Evolutionary conservation across 805 yeast species (phyloP).

Genomic region (Saturnispora gosingensis): DNA sequence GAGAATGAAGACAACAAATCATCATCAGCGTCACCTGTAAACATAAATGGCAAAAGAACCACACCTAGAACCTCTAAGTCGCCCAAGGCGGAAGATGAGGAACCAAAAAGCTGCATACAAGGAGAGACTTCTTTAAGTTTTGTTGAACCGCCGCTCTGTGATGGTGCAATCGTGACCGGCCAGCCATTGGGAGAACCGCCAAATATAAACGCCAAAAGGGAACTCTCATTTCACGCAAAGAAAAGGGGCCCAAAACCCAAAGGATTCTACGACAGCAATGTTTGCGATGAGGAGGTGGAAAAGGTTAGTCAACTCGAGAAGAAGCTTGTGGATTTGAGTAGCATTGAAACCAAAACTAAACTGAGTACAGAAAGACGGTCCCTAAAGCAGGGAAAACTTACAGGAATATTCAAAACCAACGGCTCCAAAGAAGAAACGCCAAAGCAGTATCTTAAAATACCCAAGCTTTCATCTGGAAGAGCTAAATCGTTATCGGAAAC

Average conservation of each 20-base stretch:
- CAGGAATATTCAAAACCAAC: background rate
- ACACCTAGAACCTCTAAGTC: background rate
- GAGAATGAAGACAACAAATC: background rate
- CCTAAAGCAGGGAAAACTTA: background rate
- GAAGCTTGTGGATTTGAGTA: conserved; percentile 12
- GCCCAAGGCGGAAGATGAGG: background rate
- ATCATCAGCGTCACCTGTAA: background rate
- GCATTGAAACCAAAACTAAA: conserved; percentile 8
- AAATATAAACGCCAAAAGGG: conserved; percentile 45
- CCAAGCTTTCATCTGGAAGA: background rate
- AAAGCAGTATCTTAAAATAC: background rate
- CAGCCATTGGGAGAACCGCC: conserved; percentile 66
- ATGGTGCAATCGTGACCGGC: conserved; percentile 60
- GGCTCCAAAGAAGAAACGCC: background rate
- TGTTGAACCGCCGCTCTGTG: conserved; percentile 50
- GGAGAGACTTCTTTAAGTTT: conserved; percentile 20
- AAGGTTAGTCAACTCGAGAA: conserved; percentile 13
- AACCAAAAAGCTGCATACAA: background rate
- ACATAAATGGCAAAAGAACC: background rate
- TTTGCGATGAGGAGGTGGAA: conserved; percentile 10
- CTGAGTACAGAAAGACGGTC: conserved; percentile 13
- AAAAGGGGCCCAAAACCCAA: conserved; percentile 2
- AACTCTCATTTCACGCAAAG: conserved; percentile 24
- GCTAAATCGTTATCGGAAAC: background rate
- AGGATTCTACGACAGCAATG: background rate